Evolutionary conservation across 305 asterid species (phyloP), one percentile per base, ranked within the genome.

Genomic region (Caryopteris hybrid): DNA sequence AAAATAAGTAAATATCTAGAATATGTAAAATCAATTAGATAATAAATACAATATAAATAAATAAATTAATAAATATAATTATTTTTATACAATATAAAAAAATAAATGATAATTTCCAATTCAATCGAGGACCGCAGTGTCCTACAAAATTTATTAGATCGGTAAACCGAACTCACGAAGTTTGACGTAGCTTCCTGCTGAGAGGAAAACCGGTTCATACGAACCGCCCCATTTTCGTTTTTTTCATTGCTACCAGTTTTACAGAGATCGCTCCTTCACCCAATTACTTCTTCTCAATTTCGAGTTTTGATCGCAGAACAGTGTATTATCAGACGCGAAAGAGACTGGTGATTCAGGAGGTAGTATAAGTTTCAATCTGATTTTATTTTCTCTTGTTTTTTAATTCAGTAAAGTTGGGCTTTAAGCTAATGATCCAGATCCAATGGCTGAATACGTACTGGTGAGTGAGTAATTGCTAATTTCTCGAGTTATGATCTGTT

Each of bases 371-470:
- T 64, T 47, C 67, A 55, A 13, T 63, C 43, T 27, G 39, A 33
- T 65, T 59, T 46, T 45, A 41, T 31, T 66, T 51, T n/a, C 22
- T 10, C 9, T 11, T 34, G 31, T 43, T 58, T 74, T 58, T 72
- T 27, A 10, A 66, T 79, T 72, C 67, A 57, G 77, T 41, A 12
- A 59, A 68, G 42, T 43, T 45, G 43, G n/a, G 61, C 67, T 52
- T 67, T 47, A 22, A 33, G 68, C 71, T 65, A 50, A 57, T 52
- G 77, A 68, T 74, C 62, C 78, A 74, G 82, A 80, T 77, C 76
- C 76, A 43, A 8, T 67, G 31, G 69, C 64, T 14, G 76, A 70
- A 70, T 13, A 63, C 20, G 52, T 39, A 25, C 65, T 63, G 65
- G 48, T 61, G 7, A 58, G 57, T 72, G 61, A 65, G 61, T 43